A percentile compares a stretch with the other conserved stretches of the same genome.
Conservation (phyloP, 352 stramenopile genomes). For the Globisporangium nunn region DNA sequence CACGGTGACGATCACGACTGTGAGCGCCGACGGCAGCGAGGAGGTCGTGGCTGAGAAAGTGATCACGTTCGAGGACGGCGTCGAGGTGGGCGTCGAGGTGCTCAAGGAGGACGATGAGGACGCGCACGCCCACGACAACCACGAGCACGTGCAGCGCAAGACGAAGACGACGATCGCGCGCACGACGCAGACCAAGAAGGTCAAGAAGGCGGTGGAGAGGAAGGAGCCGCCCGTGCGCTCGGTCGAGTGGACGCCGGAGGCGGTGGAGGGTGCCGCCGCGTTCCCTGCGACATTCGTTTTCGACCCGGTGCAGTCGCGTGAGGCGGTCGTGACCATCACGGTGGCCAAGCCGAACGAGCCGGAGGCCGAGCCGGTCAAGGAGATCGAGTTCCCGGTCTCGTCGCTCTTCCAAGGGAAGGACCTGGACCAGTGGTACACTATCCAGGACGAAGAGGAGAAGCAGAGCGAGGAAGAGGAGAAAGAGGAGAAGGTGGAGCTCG, state of each 20-base stretch:
- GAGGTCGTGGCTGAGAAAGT: constrained; percentile 16
- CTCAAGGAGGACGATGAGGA: constrained; percentile 20
- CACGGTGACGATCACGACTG: constrained; percentile 41
- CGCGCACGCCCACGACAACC: not conserved
- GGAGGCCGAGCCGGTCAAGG: constrained; percentile 55
- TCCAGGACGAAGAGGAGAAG: constrained; percentile 17
- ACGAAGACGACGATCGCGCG: constrained; percentile 54
- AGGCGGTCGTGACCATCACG: constrained; percentile 69
- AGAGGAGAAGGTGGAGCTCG: constrained; percentile 8
- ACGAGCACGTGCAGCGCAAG: constrained; percentile 29
- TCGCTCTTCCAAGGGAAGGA: constrained; percentile 55
- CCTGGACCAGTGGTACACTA: constrained; percentile 70
- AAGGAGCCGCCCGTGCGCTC: constrained; percentile 32
- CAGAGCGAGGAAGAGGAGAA: constrained; percentile 12
- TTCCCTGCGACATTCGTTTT: constrained; percentile 76
- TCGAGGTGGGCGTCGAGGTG: constrained; percentile 30
- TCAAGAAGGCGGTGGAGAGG: constrained; percentile 45
- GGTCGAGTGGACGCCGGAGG: constrained; percentile 23
- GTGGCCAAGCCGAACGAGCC: constrained; percentile 40
- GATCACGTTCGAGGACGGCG: constrained; percentile 22
- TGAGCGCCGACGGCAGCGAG: constrained; percentile 20
- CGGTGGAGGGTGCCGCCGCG: constrained; percentile 7
- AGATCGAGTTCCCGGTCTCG: constrained; percentile 71
- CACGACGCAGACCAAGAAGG: constrained; percentile 44
- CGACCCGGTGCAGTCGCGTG: constrained; percentile 75